Evolutionary conservation across 805 yeast species (phyloP), one percentile per base, ranked within the genome.

Genomic region (Pachysolen tannophilus): DNA sequence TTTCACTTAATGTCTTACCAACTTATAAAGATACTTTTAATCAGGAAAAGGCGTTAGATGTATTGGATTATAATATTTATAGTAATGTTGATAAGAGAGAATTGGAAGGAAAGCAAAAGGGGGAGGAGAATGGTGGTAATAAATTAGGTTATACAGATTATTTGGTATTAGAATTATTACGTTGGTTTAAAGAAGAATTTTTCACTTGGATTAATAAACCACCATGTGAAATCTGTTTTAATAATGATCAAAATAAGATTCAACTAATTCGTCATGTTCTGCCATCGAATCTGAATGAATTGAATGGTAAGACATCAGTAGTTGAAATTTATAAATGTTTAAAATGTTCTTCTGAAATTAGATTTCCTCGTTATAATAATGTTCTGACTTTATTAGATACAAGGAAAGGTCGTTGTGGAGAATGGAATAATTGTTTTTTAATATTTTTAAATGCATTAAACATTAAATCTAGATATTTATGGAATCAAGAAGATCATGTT

Each of bases 401-500:
- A 0, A 60, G 85, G 28, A 51, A 52, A 23, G 97, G 97, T 0
- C 65, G 97, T 32, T 90, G 97, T 57, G 97, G 97, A 1, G 97
- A 90, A 54, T 90, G 95, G 94, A 90, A 88, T 37, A 82, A 83
- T 46, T 75, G 90, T 43, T 87, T 88, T 51, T 67, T 82, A 30
- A 60, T 85, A 24, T 58, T 87, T 2, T 58, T 88, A 35, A 65
- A 77, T 19, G 75, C 95, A 0, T 59, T 88, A 28, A 83, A 80
- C 1, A 49, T 76, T 4, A 63, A 75, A 19, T 72, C 74, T 1
- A 59, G 97, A 34, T 87, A 81, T 49, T 61, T 88, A 2, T 84
- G 94, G 94, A 87, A 86, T 53, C 62, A 72, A 6, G 97, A 90
- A 52, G 97, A 90, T 53, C 97, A 90, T 53, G 97, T 85, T 1